Percentiles rank a stretch among this genome's conserved stretches.
Conservation (phyloP, 352 stramenopile genomes). For the Achlya hypogyna region DNA sequence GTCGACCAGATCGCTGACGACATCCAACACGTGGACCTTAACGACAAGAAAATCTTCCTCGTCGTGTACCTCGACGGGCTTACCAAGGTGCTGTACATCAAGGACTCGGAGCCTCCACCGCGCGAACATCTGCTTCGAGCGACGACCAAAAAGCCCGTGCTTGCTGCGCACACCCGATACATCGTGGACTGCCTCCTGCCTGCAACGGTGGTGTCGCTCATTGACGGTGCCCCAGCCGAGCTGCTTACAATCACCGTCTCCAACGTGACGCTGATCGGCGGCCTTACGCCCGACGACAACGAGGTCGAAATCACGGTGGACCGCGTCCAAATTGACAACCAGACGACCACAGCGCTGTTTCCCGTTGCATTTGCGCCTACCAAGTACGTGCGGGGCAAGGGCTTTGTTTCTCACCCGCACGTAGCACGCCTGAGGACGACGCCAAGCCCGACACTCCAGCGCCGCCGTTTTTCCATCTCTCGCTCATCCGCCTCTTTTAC, state of each 20-base stretch:
- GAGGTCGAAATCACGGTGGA: conserved; percentile 77
- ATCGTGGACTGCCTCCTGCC: conserved; percentile 51
- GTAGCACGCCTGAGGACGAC: background rate
- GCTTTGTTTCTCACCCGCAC: background rate
- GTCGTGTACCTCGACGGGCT: conserved; percentile 76
- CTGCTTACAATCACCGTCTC: conserved; percentile 61
- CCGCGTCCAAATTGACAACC: conserved; percentile 78
- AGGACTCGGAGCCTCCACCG: conserved; percentile 42
- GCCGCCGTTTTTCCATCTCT: conserved; percentile 64
- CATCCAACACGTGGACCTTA: conserved; percentile 48
- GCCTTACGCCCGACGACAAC: conserved; percentile 56
- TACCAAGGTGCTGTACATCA: conserved; percentile 71
- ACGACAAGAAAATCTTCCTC: conserved; percentile 37
- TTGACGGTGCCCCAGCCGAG: conserved; percentile 66
- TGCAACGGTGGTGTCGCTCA: conserved; percentile 54
- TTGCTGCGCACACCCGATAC: conserved; percentile 26
- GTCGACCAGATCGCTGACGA: conserved; percentile 58
- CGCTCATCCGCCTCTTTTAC: conserved; percentile 64
- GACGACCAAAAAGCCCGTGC: conserved; percentile 6
- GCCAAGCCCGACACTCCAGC: background rate
- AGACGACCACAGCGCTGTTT: conserved; percentile 61
- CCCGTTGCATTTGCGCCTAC: conserved; percentile 65
- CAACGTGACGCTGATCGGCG: conserved; percentile 55
- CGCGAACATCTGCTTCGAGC: conserved; percentile 61
- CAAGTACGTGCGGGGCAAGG: background rate